Percentiles rank a stretch among this genome's conserved stretches.
These are phyloP conservation scores for Mycena belliarum DNA, from an alignment of 768 basidiomycete genomes.

Conservation along the genomic window DNA sequence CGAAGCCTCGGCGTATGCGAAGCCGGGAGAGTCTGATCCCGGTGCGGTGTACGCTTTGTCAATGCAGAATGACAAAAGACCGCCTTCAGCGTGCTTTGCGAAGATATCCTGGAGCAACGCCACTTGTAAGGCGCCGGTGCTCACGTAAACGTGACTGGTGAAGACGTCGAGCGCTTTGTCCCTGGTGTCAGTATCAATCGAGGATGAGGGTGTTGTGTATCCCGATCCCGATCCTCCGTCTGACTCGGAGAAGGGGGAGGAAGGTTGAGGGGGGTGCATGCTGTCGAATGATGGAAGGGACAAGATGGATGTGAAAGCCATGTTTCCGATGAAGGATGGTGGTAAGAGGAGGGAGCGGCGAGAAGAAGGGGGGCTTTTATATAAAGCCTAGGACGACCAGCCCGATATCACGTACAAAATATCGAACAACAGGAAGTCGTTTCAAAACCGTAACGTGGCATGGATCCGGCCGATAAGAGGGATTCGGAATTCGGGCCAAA, in stretches of 20 bases:
- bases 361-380: not conserved
- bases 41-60: slow-evolving; percentile 14
- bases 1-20: slow-evolving; percentile 10
- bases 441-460: slow-evolving; percentile 11
- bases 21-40: slow-evolving; percentile 1
- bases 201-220: not conserved
- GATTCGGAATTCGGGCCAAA: slow-evolving; percentile 11
- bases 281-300: slow-evolving; percentile 1
- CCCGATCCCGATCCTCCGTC: slow-evolving; percentile 6
- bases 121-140: slow-evolving; percentile 21
- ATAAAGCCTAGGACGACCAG: not conserved
- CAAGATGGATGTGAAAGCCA: slow-evolving; percentile 13
- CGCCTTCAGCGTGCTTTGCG: slow-evolving; percentile 32
- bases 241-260: slow-evolving; percentile 12
- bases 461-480: slow-evolving; percentile 9
- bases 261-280: not conserved
- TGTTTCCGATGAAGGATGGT: not conserved
- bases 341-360: not conserved
- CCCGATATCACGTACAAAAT: slow-evolving; percentile 6
- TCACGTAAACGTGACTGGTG: slow-evolving; percentile 29
- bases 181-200: too few relatives aligned
- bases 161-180: not conserved
- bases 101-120: slow-evolving; percentile 32
- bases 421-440: not conserved
- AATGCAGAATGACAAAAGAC: slow-evolving; percentile 34